Evolutionary conservation across 2,329 filamentous ascomycete species (phyloP).

Genomic region (Tolypocladium tundrense): DNA sequence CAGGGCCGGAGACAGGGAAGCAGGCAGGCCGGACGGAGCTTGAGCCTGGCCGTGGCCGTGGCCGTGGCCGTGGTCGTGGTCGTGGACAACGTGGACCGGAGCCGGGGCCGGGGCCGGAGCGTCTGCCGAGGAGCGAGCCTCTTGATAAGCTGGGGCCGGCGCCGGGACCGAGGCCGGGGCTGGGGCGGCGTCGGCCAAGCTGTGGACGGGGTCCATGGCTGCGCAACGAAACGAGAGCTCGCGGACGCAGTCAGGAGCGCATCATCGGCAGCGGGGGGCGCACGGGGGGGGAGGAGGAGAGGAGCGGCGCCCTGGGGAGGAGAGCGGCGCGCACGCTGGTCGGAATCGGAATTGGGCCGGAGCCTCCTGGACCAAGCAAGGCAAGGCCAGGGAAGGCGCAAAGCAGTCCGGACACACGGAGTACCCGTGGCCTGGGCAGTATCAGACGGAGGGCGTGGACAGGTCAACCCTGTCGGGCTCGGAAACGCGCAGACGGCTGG

Average conservation of each 20-base stretch:
- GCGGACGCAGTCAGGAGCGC: neutral
- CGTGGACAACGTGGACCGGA: slow-evolving; percentile 1
- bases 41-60: slow-evolving; percentile 1
- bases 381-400: neutral
- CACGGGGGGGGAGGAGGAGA: neutral
- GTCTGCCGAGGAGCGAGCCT: neutral
- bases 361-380: neutral
- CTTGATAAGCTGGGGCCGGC: slow-evolving; percentile 5
- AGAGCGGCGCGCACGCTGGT: neutral
- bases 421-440: neutral
- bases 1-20: slow-evolving; percentile 15
- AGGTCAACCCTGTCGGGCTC: neutral
- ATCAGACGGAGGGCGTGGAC: neutral
- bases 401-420: neutral
- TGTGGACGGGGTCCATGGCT: slow-evolving; percentile 29
- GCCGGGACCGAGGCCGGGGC: slow-evolving; percentile 10
- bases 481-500: neutral
- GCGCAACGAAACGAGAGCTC: neutral
- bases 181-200: slow-evolving; percentile 20
- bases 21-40: slow-evolving; percentile 3
- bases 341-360: neutral
- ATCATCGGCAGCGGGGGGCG: slow-evolving; percentile 1
- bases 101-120: slow-evolving; percentile 2
- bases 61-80: neutral
- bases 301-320: neutral